Conservation (phyloP, 1,284 basidiomycete genomes). For the Schizopora paradoxa region DNA sequence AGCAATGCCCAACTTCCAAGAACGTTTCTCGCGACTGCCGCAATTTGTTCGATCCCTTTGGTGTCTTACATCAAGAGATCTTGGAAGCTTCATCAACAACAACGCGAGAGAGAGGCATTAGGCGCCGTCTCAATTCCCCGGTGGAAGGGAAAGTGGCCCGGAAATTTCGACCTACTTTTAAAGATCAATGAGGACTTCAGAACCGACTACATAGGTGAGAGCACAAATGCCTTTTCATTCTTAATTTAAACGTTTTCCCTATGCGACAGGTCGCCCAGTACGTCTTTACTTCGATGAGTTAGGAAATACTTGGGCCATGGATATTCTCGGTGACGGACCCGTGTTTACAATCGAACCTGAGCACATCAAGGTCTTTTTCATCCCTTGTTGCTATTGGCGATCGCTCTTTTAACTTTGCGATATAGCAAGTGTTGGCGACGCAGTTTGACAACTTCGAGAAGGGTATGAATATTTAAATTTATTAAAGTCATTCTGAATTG, state of each 20-base stretch:
- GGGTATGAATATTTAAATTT: slow-evolving; percentile 6
- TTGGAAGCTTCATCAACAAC: too few relatives aligned
- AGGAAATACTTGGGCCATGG: neutral
- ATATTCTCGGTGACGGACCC: neutral
- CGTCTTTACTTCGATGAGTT: neutral
- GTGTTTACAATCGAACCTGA: slow-evolving; percentile 1
- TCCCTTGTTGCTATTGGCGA: neutral
- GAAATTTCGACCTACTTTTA: neutral
- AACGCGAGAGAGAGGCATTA: neutral
- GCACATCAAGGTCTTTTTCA: neutral
- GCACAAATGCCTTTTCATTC: neutral
- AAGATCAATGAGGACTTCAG: neutral
- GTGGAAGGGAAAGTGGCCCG: neutral
- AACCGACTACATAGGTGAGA: neutral
- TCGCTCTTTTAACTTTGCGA: neutral
- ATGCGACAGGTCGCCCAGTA: neutral
- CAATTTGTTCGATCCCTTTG: neutral
- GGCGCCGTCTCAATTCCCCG: neutral
- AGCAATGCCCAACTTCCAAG: neutral
- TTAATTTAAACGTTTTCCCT: neutral
- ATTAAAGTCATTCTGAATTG: neutral
- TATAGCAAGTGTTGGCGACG: slow-evolving; percentile 18
- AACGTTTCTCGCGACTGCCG: neutral
- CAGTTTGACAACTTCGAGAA: slow-evolving; percentile 23
- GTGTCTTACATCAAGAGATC: neutral